Evolutionary conservation across 2,329 filamentous ascomycete genomes (phyloP), one percentile per base, ranked within the genome.

Genomic region (Cryphonectria parasitica): DNA sequence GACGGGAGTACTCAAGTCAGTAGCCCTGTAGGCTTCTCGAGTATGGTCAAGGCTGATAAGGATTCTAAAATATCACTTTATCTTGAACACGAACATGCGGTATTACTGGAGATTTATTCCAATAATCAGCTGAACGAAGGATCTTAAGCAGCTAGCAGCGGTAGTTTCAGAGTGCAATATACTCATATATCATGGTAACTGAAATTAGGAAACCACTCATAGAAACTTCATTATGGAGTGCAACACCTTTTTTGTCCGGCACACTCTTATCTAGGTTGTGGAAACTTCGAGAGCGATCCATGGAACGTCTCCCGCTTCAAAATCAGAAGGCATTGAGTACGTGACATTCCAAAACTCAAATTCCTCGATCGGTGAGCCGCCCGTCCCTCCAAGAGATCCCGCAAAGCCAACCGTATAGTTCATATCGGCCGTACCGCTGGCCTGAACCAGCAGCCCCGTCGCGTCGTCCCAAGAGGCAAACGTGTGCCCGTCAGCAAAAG

Each of bases 321-420:
- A 77, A 31, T 72, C 75, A 1, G 54, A n/a, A 1, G 82, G 81
- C 81, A 84, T 81, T 0, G 74, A 73, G 66, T 80, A 83, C 0
- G 81, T 83, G 22, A 84, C 80, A 72, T 83, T 83, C 82, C 83
- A 84, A 68, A 81, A 80, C 73, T 84, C 82, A 72, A 84, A 84
- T 70, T 83, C 82, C 64, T 77, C 71, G 2, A 82, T 74, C 1
- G 76, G 72, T 22, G 66, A 73, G 36, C 73, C 74, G 17, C 58
- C 58, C 1, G 71, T 69, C 1, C 82, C 82, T 0, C 81, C 82
- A 41, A 79, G 74, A 0, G 72, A 66, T 0, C 85, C 85, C 22
- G 79, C 82, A 67, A 85, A 87, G 0, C 77, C 77, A 5, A 87
- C 75, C 1, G 72, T 74, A 41, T 82, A 83, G 0, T 77, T 77